Conservation (phyloP, 2,329 filamentous ascomycete genomes). For the Ascochyta koolunga region DNA sequence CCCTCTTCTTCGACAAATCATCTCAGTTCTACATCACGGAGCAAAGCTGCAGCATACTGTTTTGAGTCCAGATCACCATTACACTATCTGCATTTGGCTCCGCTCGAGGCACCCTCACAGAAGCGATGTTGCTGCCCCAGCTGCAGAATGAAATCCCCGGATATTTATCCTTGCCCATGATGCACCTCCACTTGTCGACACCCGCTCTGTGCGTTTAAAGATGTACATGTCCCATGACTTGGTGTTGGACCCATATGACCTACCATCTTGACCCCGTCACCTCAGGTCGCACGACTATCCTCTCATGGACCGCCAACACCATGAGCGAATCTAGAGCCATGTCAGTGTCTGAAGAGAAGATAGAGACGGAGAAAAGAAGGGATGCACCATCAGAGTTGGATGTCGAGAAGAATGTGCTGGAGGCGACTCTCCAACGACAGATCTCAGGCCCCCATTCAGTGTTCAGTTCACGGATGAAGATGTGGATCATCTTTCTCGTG, state of each 20-base stretch:
- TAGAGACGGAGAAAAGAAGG: not conserved
- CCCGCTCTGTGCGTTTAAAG: slow-evolving; percentile 5
- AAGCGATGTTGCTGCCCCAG: not conserved
- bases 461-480: slow-evolving; percentile 47
- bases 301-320: not conserved
- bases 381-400: not conserved
- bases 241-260: not conserved
- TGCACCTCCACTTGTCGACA: slow-evolving; percentile 7
- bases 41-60: too few species aligned
- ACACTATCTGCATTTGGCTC: too few species aligned
- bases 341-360: not conserved
- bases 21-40: not conserved
- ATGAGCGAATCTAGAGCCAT: slow-evolving; percentile 2
- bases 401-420: slow-evolving; percentile 10
- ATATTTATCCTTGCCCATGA: not conserved
- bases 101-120: not conserved
- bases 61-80: too few species aligned
- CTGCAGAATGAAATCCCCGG: not conserved
- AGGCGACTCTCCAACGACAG: slow-evolving; percentile 23
- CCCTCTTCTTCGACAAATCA: not conserved
- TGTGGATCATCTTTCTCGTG: slow-evolving; percentile 57
- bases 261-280: not conserved
- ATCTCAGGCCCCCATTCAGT: slow-evolving; percentile 38
- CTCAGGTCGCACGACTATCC: not conserved
- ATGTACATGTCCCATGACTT: not conserved